These are phyloP conservation scores for Penicillium pulvis DNA, from an alignment of 495 filamentous ascomycete genomes.

Conservation along the genomic window DNA sequence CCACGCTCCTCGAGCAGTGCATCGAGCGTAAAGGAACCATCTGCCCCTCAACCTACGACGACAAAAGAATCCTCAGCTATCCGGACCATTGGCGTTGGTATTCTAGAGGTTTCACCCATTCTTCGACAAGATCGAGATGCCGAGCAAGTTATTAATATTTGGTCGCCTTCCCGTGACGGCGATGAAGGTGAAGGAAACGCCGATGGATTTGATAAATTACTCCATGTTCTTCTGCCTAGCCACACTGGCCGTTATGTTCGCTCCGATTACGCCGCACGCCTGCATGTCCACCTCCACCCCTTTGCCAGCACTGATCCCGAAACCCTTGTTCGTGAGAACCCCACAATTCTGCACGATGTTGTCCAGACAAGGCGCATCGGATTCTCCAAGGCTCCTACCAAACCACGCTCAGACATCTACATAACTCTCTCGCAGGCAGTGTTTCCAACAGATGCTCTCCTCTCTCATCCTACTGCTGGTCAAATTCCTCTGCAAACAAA, in stretches of 20 bases:
- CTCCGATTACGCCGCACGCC: conserved; percentile 65
- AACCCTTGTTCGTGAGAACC: conserved; percentile 77
- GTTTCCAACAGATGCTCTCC: conserved; percentile 72
- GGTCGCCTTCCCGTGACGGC: conserved; percentile 64
- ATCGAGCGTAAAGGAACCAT: conserved; percentile 50
- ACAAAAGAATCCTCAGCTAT: conserved; percentile 52
- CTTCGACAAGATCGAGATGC: conserved; percentile 74
- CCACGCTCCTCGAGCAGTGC: conserved; percentile 57
- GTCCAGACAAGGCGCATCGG: conserved; percentile 82
- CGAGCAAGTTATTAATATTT: conserved; percentile 78
- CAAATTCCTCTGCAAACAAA: conserved; percentile 65
- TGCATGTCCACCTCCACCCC: conserved; percentile 75
- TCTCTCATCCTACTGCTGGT: conserved; percentile 78
- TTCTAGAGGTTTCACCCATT: conserved; percentile 76
- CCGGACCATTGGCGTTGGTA: conserved; percentile 77
- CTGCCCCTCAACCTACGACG: conserved; percentile 31
- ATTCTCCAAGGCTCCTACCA: conserved; percentile 91
- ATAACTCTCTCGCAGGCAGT: conserved; percentile 76
- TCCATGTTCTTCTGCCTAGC: conserved; percentile 74
- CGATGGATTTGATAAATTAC: conserved; percentile 74
- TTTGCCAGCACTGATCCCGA: conserved; percentile 78
- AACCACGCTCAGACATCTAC: conserved; percentile 90
- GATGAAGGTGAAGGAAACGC: conserved; percentile 52
- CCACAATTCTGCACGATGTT: conserved; percentile 82
- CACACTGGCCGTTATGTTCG: conserved; percentile 71